Percentiles rank a stretch among this genome's conserved stretches.
These are phyloP conservation scores for Geotrichum candidum DNA, from an alignment of 1,139 yeast genomes.

Conservation along the genomic window DNA sequence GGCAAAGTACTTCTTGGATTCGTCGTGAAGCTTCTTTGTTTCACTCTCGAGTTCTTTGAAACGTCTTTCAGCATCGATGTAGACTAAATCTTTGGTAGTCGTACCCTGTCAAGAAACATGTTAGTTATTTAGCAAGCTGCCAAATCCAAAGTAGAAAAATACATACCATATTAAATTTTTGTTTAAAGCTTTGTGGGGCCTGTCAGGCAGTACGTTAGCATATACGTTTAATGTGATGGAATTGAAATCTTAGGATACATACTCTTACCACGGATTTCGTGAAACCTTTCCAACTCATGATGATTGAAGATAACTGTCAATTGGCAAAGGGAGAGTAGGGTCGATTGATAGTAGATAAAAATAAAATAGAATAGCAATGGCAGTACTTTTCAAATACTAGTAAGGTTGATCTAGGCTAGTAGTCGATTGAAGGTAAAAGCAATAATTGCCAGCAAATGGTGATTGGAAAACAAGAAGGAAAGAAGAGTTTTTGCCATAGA, in stretches of 20 bases:
- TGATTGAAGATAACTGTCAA: neutral
- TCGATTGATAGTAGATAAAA: neutral
- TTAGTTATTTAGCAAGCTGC: neutral
- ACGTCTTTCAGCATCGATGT: constrained; percentile 90
- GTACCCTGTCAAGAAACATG: constrained; percentile 49
- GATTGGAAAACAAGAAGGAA: neutral
- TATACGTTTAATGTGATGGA: neutral
- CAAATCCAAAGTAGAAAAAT: neutral
- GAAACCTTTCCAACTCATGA: constrained; percentile 90
- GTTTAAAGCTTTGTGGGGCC: constrained; percentile 48
- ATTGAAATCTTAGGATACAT: constrained; percentile 19
- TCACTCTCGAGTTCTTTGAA: constrained; percentile 87
- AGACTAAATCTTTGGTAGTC: constrained; percentile 78
- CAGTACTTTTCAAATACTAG: neutral
- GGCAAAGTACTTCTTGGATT: constrained; percentile 78
- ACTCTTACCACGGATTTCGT: constrained; percentile 75
- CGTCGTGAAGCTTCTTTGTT: constrained; percentile 84
- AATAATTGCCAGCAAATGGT: neutral
- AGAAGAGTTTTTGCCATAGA: neutral
- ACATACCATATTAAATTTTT: constrained; percentile 37
- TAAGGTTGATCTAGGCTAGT: neutral
- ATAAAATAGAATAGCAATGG: neutral
- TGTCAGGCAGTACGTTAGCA: constrained; percentile 17
- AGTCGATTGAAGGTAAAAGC: neutral
- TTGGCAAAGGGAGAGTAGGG: neutral